Conservation (phyloP, 805 yeast genomes). For the Clavispora asparagi region DNA sequence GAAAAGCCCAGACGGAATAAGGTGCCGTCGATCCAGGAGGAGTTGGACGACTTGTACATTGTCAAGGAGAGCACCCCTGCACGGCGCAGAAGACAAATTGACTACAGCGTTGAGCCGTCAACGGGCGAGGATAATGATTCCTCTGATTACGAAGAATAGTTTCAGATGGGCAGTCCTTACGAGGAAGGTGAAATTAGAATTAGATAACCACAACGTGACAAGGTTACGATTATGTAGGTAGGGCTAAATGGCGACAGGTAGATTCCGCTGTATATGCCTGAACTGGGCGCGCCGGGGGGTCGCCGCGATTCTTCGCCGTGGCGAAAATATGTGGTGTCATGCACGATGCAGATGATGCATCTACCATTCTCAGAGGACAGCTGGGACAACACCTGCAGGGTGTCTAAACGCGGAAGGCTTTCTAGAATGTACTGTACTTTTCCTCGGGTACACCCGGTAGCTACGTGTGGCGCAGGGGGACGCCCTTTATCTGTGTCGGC, state of each 20-base stretch:
- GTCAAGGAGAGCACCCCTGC: slow-evolving; percentile 7
- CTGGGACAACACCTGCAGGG: not conserved
- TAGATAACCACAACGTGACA: not conserved
- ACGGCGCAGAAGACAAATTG: slow-evolving; percentile 9
- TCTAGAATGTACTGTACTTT: too few relatives aligned
- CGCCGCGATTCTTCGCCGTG: not conserved
- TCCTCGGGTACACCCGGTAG: too few relatives aligned
- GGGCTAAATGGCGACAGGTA: not conserved
- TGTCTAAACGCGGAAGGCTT: too few relatives aligned
- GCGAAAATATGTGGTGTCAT: not conserved
- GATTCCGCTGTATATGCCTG: too few relatives aligned
- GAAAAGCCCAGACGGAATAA: slow-evolving; percentile 1
- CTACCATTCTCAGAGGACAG: not conserved
- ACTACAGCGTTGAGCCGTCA: slow-evolving; percentile 10
- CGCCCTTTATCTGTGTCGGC: too few relatives aligned
- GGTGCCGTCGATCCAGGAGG: slow-evolving; percentile 8
- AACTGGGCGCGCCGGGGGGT: too few relatives aligned
- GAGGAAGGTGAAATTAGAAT: too few relatives aligned
- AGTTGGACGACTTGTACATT: slow-evolving; percentile 10
- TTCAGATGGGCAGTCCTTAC: too few relatives aligned
- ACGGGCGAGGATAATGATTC: slow-evolving; percentile 5
- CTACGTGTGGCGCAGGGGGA: too few relatives aligned
- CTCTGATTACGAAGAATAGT: not conserved
- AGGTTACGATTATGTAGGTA: not conserved
- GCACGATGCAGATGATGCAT: not conserved